Percentiles rank a stretch among this genome's conserved stretches.
phyloP scores from a whole-genome alignment of 768 basidiomycete species.

The Mycena vulgaris region DNA sequence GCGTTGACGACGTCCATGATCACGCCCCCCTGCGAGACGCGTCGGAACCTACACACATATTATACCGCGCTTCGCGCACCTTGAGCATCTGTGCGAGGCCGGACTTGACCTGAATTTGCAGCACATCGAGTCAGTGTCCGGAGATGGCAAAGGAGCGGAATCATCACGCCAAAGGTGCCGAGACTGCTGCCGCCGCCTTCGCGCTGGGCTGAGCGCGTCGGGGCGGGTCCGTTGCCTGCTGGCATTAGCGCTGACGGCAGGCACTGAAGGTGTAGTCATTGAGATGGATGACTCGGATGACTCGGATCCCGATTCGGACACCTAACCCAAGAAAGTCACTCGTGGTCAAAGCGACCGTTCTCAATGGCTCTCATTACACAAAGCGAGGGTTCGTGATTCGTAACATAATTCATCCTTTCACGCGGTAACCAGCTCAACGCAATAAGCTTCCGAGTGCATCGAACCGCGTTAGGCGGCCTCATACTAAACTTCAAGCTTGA shows the following conservation, averaged over 20 bases:
- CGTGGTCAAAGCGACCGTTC: too few species aligned
- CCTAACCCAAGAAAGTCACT: too few species aligned
- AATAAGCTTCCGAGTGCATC: too few species aligned
- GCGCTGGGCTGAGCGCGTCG: conserved; percentile 55
- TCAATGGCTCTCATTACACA: too few species aligned
- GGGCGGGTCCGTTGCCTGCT: conserved; percentile 49
- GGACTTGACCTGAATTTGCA: conserved; percentile 81
- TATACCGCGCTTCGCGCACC: too few species aligned
- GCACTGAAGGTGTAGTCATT: conserved; percentile 24
- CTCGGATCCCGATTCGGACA: not conserved
- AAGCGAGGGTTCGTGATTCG: too few species aligned
- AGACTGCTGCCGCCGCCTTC: conserved; percentile 60
- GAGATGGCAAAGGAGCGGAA: not conserved
- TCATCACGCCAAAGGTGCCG: conserved; percentile 68
- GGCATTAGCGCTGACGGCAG: conserved; percentile 27
- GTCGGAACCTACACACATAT: not conserved
- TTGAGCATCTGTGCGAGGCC: conserved; percentile 97
- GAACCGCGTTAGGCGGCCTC: too few species aligned
- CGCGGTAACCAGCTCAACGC: too few species aligned
- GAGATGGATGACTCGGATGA: not conserved
- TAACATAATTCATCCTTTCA: too few species aligned
- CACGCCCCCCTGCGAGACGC: conserved; percentile 74
- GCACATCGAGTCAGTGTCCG: not conserved
- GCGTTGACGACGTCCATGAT: conserved; percentile 97
- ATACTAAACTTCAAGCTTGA: too few species aligned